Percentiles rank a stretch among this genome's conserved stretches.
phyloP scores from a whole-genome alignment of 495 filamentous ascomycete genomes.

The Daldinia decipiens region DNA sequence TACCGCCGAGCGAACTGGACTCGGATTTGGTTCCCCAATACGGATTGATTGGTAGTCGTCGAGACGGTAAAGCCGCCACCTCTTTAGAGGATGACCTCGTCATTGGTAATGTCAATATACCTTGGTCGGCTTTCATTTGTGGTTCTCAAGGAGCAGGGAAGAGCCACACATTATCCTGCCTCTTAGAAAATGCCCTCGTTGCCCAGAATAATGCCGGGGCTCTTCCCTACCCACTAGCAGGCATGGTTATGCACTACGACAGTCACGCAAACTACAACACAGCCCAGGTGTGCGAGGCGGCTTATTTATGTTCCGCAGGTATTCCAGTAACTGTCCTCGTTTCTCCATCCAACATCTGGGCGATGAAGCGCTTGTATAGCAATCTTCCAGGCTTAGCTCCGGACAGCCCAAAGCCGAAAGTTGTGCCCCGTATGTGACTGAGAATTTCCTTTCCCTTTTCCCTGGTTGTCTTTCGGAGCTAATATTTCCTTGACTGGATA shows the following conservation, averaged over 20 bases:
- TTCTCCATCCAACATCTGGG: conserved; percentile 59
- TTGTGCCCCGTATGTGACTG: conserved; percentile 45
- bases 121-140: conserved; percentile 69
- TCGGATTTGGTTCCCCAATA: conserved; percentile 26
- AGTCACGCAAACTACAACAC: conserved; percentile 53
- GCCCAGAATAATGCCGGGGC: conserved; percentile 6
- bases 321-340: conserved; percentile 65
- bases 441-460: neutral
- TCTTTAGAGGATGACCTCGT: conserved; percentile 53
- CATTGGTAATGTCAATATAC: conserved; percentile 66
- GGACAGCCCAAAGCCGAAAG: conserved; percentile 50
- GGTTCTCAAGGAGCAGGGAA: conserved; percentile 72
- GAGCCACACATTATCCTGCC: conserved; percentile 68
- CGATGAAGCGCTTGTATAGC: conserved; percentile 29
- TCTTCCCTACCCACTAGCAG: conserved; percentile 57
- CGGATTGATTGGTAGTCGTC: conserved; percentile 26
- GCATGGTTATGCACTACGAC: conserved; percentile 67
- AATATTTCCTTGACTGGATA: neutral
- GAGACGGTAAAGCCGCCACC: neutral
- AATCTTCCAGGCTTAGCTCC: conserved; percentile 48
- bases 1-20: neutral
- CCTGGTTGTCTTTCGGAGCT: neutral
- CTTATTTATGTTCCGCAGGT: conserved; percentile 58
- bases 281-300: conserved; percentile 65
- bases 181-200: conserved; percentile 65